Evolutionary conservation across 1,284 basidiomycete species (phyloP).

Genomic region (Porogramme epimiltina): DNA sequence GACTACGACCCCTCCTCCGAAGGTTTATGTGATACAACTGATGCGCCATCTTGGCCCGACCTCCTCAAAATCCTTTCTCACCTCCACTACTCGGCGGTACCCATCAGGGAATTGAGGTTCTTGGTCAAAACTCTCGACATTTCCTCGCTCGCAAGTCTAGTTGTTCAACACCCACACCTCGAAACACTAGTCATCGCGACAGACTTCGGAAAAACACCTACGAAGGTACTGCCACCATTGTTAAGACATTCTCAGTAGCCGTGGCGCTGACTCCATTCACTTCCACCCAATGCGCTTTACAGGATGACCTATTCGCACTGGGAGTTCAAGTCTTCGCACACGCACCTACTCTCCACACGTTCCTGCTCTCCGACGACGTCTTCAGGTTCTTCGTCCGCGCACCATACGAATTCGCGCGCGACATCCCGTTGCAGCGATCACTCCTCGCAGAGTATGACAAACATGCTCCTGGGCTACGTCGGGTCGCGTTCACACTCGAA

Average conservation of each 20-base stretch:
- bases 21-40: neutral
- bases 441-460: slow-evolving; percentile 4
- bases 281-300: too few species aligned
- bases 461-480: slow-evolving; percentile 3
- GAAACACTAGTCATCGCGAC: too few species aligned
- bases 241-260: too few species aligned
- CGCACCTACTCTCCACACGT: slow-evolving; percentile 5
- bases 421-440: slow-evolving; percentile 5
- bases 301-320: neutral
- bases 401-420: slow-evolving; percentile 8
- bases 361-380: slow-evolving; percentile 3
- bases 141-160: too few species aligned
- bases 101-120: slow-evolving; percentile 2
- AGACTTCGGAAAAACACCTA: too few species aligned
- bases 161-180: too few species aligned
- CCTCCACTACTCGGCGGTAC: neutral
- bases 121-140: neutral
- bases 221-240: too few species aligned
- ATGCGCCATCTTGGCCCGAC: neutral
- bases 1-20: too few species aligned
- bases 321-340: neutral
- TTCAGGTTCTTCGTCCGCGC: neutral
- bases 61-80: neutral
- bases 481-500: slow-evolving; percentile 14
- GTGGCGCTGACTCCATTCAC: too few species aligned